Base-by-base conservation (phyloP, 2,329 filamentous ascomycete genomes). In the Penicillium sp. region DNA sequence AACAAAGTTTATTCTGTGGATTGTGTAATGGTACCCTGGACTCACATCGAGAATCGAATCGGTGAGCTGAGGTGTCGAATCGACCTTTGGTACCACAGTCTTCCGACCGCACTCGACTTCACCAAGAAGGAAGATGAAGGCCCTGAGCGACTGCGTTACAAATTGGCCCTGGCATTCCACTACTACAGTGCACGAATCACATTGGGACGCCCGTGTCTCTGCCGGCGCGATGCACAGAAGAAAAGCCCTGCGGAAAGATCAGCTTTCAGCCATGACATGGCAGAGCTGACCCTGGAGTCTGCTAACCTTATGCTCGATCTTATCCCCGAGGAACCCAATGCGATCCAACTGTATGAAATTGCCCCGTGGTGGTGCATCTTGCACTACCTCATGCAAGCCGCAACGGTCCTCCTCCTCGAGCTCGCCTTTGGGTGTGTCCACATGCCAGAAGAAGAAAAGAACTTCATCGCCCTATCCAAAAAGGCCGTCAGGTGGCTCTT, bases 331-430 rank as follows among this genome's bases (percentile, higher is more conserved):
- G 65, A 72, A 35, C 75, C 77, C 1, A 73, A 78, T 50, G 69
- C 75, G 2, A 62, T 73, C 14, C 72, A 72, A n/a, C 67, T 80
- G 16, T 75, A 78, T 44, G 62, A 71, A 21, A 63, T 77, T 6
- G 70, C 72, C 10, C 76, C 76, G 16, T 80, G 78, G 78, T 80
- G 77, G 75, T 75, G 71, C 59, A 71, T 78, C 26, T 67, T 80
- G 39, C 77, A 80, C 56, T 77, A 75, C 50, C 65, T 80, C 19
- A 78, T 80, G 69, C 78, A 80, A 62, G 69, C 77, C 2, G 67
- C 71, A 3, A 78, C 75, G 3, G 72, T 80, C 19, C 67, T 80
- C 27, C 72, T 80, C 49, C 72, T 80, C n/a, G 78, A 80, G 62
- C 66, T 80, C 6, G 75, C 77, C 13, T 79, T 79, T 49, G 72